Evolutionary conservation across 257 asterid genomes (phyloP).

Genomic region (Scutellaria minor): DNA sequence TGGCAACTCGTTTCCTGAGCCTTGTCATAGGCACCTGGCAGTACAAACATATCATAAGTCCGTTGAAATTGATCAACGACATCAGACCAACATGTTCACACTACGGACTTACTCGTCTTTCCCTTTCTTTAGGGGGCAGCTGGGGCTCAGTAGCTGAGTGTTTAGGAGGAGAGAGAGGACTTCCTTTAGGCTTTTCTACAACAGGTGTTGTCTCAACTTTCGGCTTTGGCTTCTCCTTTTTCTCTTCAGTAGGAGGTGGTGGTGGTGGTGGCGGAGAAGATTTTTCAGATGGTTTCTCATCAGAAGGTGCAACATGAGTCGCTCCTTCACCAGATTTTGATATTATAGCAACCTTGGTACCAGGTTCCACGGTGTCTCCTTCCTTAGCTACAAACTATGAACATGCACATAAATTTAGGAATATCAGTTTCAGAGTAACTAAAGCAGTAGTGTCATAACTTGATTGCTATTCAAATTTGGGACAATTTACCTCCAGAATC

Average conservation of each 20-base stretch:
- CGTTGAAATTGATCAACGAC: background rate
- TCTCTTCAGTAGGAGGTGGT: slow-evolving; percentile 54
- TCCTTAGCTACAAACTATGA: slow-evolving; percentile 81
- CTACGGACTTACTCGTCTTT: slow-evolving; percentile 70
- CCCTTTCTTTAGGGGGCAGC: slow-evolving; percentile 98
- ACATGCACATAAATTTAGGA: background rate
- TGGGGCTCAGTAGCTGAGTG: slow-evolving; percentile 79
- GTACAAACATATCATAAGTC: background rate
- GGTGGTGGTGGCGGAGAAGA: slow-evolving; percentile 53
- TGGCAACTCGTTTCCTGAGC: slow-evolving; percentile 90
- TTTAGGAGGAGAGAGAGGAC: slow-evolving; percentile 55
- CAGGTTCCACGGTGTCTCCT: slow-evolving; percentile 96
- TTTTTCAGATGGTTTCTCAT: slow-evolving; percentile 72
- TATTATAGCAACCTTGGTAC: slow-evolving; percentile 81
- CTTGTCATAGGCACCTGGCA: slow-evolving; percentile 96
- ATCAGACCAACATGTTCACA: background rate
- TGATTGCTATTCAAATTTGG: slow-evolving; percentile 1
- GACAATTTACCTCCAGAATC: slow-evolving; percentile 67
- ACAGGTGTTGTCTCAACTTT: slow-evolving; percentile 34
- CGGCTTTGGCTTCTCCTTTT: slow-evolving; percentile 50
- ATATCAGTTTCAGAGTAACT: slow-evolving; percentile 25
- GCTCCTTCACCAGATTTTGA: slow-evolving; percentile 87
- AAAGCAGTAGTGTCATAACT: background rate
- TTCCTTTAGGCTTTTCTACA: slow-evolving; percentile 56
- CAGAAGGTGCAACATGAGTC: slow-evolving; percentile 79